phyloP scores from a whole-genome alignment of 164 flowering plant genomes.

The Berberis vulgaris region DNA sequence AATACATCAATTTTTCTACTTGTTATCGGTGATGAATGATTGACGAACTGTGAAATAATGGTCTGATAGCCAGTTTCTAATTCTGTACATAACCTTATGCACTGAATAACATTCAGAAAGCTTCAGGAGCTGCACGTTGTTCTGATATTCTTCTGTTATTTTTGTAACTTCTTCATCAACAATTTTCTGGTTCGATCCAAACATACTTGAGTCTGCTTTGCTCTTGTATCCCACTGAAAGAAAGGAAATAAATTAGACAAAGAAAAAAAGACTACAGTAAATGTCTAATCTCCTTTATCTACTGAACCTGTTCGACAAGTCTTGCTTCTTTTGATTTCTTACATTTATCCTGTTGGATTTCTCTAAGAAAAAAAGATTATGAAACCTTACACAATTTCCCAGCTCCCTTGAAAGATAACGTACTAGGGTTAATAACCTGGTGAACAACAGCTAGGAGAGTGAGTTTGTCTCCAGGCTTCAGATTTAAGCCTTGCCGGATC shows the following conservation, averaged over 20 bases:
- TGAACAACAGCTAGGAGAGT: conserved; percentile 53
- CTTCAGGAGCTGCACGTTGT: conserved; percentile 19
- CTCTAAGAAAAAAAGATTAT: background rate
- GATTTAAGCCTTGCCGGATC: conserved; percentile 28
- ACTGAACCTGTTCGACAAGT: background rate
- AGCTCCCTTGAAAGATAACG: conserved; percentile 37
- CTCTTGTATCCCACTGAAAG: conserved; percentile 47
- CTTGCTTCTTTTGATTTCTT: conserved; percentile 1
- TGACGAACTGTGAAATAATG: background rate
- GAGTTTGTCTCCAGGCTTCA: conserved; percentile 49
- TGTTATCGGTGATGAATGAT: background rate
- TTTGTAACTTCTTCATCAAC: conserved; percentile 28
- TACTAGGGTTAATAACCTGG: conserved; percentile 68
- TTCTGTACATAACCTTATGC: conserved; percentile 22
- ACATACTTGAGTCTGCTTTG: conserved; percentile 32
- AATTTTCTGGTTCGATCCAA: conserved; percentile 27
- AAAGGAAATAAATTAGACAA: background rate
- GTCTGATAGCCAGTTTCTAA: background rate
- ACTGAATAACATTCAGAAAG: conserved; percentile 21
- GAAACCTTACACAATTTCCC: conserved; percentile 30
- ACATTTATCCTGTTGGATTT: background rate
- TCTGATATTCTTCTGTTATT: conserved; percentile 35
- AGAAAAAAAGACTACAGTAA: background rate
- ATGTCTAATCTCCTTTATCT: background rate
- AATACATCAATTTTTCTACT: too few species aligned